Evolutionary conservation across 164 flowering plant species (phyloP).

Genomic region (Piper longum): DNA sequence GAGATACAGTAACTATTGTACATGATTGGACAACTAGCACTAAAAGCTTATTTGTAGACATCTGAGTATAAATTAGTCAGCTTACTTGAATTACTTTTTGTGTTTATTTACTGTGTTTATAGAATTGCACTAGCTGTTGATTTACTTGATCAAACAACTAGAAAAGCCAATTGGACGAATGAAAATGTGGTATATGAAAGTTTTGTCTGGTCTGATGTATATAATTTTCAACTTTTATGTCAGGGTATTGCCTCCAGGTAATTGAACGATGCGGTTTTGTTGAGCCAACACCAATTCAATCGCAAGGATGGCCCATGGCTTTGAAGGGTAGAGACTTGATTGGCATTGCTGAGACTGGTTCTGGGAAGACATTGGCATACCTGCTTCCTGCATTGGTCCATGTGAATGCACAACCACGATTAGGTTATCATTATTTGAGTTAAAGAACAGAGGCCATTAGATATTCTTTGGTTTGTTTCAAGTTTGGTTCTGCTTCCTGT

Average conservation of each 20-base stretch:
- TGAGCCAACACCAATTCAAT: slow-evolving; percentile 95
- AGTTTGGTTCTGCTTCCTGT: neutral
- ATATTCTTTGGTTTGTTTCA: neutral
- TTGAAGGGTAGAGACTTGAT: slow-evolving; percentile 86
- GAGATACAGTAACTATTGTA: neutral
- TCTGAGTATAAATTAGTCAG: neutral
- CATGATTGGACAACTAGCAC: too few species aligned
- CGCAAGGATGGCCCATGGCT: slow-evolving; percentile 99
- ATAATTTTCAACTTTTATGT: slow-evolving; percentile 6
- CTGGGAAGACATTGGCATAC: slow-evolving; percentile 93
- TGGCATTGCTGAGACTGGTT: slow-evolving; percentile 99
- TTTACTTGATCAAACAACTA: too few species aligned
- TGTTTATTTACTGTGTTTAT: too few species aligned
- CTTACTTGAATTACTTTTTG: too few species aligned
- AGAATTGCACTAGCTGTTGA: too few species aligned
- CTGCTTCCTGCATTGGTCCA: slow-evolving; percentile 85
- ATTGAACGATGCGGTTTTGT: slow-evolving; percentile 71
- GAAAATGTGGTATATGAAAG: too few species aligned
- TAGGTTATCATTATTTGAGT: slow-evolving; percentile 34
- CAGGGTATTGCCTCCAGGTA: slow-evolving; percentile 74
- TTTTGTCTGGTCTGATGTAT: slow-evolving; percentile 2
- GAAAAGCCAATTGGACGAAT: too few species aligned
- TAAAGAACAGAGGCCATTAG: neutral
- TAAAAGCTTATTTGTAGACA: too few species aligned
- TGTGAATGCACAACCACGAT: slow-evolving; percentile 81